phyloP scores from a whole-genome alignment of 441 rosid genomes.

The Mallotus repandus region DNA sequence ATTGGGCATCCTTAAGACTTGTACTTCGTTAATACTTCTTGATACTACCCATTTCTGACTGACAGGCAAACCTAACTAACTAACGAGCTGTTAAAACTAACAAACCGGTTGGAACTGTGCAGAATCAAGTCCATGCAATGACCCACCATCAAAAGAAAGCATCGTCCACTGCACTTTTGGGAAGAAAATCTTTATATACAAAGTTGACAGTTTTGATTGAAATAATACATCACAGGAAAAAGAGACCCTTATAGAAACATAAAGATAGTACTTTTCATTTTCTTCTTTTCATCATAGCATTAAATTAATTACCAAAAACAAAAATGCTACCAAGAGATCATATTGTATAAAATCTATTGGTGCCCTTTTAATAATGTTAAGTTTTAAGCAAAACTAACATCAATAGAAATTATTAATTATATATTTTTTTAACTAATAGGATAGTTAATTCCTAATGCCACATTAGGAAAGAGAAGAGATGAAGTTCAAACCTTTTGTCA shows the following conservation, averaged over 20 bases:
- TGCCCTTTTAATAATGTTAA: no score
- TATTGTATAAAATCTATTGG: no score
- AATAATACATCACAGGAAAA: background rate
- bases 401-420: no score
- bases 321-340: no score
- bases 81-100: background rate
- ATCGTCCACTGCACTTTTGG: background rate
- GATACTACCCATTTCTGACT: background rate
- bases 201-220: background rate
- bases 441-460: no score
- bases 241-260: no score
- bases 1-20: background rate
- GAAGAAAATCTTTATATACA: background rate
- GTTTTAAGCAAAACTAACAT: no score
- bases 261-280: no score
- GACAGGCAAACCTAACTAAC: background rate
- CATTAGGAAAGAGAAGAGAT: no score
- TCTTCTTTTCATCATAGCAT: background rate
- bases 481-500: no score
- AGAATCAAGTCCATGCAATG: slow-evolving; percentile 1
- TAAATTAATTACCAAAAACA: background rate
- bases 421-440: no score
- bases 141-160: slow-evolving; percentile 3
- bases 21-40: background rate
- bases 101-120: slow-evolving; percentile 1